phyloP scores from a whole-genome alignment of 2,329 filamentous ascomycete genomes.

The Blastomyces silverae region DNA sequence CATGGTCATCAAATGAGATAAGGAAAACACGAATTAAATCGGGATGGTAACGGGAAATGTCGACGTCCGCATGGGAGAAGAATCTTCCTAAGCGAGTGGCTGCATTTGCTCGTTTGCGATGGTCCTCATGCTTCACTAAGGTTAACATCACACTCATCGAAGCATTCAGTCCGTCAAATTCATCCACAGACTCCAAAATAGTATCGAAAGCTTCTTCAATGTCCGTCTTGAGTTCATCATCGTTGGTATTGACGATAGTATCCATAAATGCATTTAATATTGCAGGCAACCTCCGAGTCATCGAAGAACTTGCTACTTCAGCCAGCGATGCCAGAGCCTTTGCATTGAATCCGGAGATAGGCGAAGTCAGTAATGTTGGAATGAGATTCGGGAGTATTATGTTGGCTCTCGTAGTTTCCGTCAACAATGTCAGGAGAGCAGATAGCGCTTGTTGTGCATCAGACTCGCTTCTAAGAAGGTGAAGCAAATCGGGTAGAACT shows the following conservation, averaged over 20 bases:
- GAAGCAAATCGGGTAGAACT: slow-evolving; percentile 86
- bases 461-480: slow-evolving; percentile 74
- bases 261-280: slow-evolving; percentile 95
- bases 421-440: slow-evolving; percentile 86
- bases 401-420: slow-evolving; percentile 87
- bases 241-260: slow-evolving; percentile 67
- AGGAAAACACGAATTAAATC: slow-evolving; percentile 87
- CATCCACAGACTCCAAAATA: slow-evolving; percentile 86
- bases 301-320: slow-evolving; percentile 79
- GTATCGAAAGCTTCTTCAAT: slow-evolving; percentile 78
- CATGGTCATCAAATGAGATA: slow-evolving; percentile 84
- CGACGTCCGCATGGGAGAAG: slow-evolving; percentile 70
- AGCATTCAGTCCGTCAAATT: slow-evolving; percentile 90
- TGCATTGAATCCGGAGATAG: slow-evolving; percentile 91
- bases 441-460: slow-evolving; percentile 88
- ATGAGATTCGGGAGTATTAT: slow-evolving; percentile 95
- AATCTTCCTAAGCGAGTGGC: slow-evolving; percentile 77
- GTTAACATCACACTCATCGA: slow-evolving; percentile 89
- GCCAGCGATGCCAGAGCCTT: slow-evolving; percentile 88
- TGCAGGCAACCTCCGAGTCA: slow-evolving; percentile 80
- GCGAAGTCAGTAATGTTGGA: slow-evolving; percentile 80
- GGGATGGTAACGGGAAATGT: slow-evolving; percentile 93
- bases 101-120: slow-evolving; percentile 70
- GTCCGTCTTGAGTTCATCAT: slow-evolving; percentile 66
- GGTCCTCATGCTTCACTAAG: slow-evolving; percentile 87